These are phyloP conservation scores for Porcisia deanei DNA, from an alignment of 208 protist species.

Conservation along the genomic window DNA sequence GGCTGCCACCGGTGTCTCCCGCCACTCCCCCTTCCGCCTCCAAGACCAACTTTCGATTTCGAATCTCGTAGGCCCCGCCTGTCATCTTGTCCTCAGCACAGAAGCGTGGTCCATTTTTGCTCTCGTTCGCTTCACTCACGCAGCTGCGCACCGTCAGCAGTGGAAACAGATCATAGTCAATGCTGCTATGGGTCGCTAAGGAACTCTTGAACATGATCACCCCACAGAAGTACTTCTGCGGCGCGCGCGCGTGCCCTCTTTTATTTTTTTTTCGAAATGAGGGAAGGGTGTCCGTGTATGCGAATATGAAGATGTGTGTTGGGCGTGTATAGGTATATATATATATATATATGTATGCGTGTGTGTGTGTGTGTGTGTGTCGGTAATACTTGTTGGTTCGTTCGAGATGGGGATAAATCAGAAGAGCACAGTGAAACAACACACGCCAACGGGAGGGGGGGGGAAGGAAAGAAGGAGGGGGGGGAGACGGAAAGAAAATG, in stretches of 20 bases:
- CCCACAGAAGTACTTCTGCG: neutral
- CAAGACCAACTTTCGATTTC: constrained; percentile 32
- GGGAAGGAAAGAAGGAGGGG: too few relatives aligned
- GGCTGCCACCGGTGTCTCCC: neutral
- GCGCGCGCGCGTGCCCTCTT: neutral
- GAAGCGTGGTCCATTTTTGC: constrained; percentile 77
- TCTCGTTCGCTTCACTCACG: constrained; percentile 74
- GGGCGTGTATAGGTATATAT: too few relatives aligned
- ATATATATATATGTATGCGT: too few relatives aligned
- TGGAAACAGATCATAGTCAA: constrained; percentile 68
- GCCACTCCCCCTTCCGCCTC: neutral
- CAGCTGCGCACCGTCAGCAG: constrained; percentile 67
- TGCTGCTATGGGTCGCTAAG: constrained; percentile 31
- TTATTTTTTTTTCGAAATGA: neutral
- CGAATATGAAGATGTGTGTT: neutral
- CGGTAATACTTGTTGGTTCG: too few relatives aligned
- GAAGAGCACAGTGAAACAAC: too few relatives aligned
- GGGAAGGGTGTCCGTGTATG: neutral
- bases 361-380: too few relatives aligned
- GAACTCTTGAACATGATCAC: constrained; percentile 44
- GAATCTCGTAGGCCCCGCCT: constrained; percentile 71
- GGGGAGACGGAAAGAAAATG: too few relatives aligned
- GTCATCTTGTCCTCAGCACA: constrained; percentile 74
- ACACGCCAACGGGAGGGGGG: too few relatives aligned
- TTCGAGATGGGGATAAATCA: too few relatives aligned